Percentiles rank a stretch among this genome's conserved stretches.
Conservation (phyloP, 2,329 filamentous ascomycete genomes). For the Alternaria ventricosa region DNA sequence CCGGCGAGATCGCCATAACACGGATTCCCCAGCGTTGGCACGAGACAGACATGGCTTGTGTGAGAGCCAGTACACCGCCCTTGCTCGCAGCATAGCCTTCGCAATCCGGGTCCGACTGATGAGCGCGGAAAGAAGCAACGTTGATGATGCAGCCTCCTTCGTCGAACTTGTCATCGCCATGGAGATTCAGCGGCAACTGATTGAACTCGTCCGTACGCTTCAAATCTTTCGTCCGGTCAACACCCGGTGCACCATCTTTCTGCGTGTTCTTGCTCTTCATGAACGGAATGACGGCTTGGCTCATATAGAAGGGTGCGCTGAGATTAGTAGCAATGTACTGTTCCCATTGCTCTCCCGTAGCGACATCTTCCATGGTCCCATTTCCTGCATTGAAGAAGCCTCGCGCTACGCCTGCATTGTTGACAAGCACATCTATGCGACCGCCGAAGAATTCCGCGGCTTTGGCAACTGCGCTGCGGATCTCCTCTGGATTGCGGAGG, state of each 20-base stretch:
- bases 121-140: conserved; percentile 58
- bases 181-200: conserved; percentile 24
- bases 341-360: conserved; percentile 32
- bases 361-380: conserved; percentile 31
- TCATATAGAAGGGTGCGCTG: conserved; percentile 30
- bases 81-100: conserved; percentile 59
- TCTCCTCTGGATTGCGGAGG: conserved; percentile 42
- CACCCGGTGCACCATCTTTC: conserved; percentile 12
- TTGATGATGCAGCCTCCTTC: conserved; percentile 49
- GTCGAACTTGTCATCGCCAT: conserved; percentile 29
- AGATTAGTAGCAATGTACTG: conserved; percentile 30
- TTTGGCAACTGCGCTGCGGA: conserved; percentile 41
- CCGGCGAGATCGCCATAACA: conserved; percentile 57
- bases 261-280: conserved; percentile 29
- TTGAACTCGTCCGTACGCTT: conserved; percentile 30
- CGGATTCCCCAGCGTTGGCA: conserved; percentile 52
- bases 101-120: conserved; percentile 57
- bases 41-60: conserved; percentile 56
- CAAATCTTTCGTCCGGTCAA: conserved; percentile 25
- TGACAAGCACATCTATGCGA: conserved; percentile 38
- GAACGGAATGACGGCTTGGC: conserved; percentile 29
- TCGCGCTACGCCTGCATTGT: conserved; percentile 37
- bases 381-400: conserved; percentile 33
- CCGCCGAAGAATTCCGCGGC: conserved; percentile 48
- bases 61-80: conserved; percentile 57